Base-by-base conservation (phyloP, 768 basidiomycete genomes). In the Pholiota molesta region DNA sequence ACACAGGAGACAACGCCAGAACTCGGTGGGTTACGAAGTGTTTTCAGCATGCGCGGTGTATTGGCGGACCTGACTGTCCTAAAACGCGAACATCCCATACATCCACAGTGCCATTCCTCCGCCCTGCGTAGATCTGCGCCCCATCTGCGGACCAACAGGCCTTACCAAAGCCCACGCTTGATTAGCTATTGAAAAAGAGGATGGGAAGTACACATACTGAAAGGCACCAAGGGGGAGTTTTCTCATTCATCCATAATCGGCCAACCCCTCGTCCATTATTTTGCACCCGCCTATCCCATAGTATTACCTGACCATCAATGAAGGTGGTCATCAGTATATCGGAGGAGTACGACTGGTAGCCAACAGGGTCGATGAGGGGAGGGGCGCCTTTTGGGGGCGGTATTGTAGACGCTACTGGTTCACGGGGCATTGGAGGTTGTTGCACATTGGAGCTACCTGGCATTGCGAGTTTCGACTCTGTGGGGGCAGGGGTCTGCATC, bases 121-220 rank as follows among this genome's bases (percentile, higher is more conserved):
- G 82, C 9, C 97, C 96, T 13, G 92, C 95, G 72, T 93, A 93
- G 49, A 99, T 87, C 64, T 96, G 91, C 4, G 82, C 82, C 16
- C 97, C 96, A 65, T 94, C 88, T 2, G 87, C 83, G 5, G 94
- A 95, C 95, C 97, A 99, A 73, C 92, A 95, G 16, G 96, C 95
- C 96, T 99, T 31, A 61, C 21, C 55, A 62, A 58, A 53, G 28
- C 16, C 26, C 16, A 39, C n/a, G 14, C 23, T 7, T 17, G n/a
- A n/a, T n/a, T n/a, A 49, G 55, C n/a, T 19, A 40, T 9, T 23
- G 19, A 21, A 29, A 47, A 33, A 2, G n/a, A 47, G 58, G 28
- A n/a, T 28, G 2, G 5, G 16, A 45, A 28, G 35, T 7, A 0
- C 33, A 79, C 87, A 70, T 74, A 98, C 97, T 64, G 95, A 95